These are phyloP conservation scores for Pseudocercospora eumusae DNA, from an alignment of 2,329 filamentous ascomycete species.

Conservation along the genomic window DNA sequence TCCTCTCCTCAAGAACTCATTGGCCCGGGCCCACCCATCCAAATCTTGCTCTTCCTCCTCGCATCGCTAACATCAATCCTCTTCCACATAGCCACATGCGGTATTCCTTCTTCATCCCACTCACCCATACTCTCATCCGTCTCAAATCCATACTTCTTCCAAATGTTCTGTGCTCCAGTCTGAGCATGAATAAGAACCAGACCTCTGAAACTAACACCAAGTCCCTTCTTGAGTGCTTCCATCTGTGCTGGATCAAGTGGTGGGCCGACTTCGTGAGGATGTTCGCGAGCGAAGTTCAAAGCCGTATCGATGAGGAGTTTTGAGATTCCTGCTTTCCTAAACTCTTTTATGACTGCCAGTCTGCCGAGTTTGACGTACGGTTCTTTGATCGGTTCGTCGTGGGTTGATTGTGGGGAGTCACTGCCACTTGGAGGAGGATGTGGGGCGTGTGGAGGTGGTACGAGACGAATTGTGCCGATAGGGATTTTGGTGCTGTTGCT, in stretches of 20 bases:
- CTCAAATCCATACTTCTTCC: conserved; percentile 71
- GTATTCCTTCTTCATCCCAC: conserved; percentile 83
- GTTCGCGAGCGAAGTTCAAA: conserved; percentile 64
- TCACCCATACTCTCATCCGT: conserved; percentile 70
- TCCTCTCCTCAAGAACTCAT: neutral
- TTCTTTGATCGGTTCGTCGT: conserved; percentile 51
- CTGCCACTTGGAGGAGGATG: conserved; percentile 32
- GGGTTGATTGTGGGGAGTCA: conserved; percentile 24
- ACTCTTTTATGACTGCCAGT: conserved; percentile 64
- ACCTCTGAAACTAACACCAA: conserved; percentile 64
- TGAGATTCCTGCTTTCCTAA: conserved; percentile 57
- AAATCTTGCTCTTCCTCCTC: conserved; percentile 32
- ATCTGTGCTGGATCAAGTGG: conserved; percentile 36
- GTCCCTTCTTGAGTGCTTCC: conserved; percentile 40
- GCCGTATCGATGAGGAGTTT: conserved; percentile 67
- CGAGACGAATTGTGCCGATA: conserved; percentile 75
- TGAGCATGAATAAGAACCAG: conserved; percentile 81
- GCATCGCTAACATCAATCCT: conserved; percentile 41
- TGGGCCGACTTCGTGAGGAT: conserved; percentile 54
- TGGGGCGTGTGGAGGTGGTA: conserved; percentile 71
- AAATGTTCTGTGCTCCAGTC: conserved; percentile 63
- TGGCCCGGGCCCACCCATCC: conserved; percentile 18
- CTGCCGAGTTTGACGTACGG: conserved; percentile 82
- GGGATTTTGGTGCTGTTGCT: conserved; percentile 53
- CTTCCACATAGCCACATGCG: conserved; percentile 82